phyloP scores from a whole-genome alignment of 1,139 yeast species.

The Ogataea hybrid region DNA sequence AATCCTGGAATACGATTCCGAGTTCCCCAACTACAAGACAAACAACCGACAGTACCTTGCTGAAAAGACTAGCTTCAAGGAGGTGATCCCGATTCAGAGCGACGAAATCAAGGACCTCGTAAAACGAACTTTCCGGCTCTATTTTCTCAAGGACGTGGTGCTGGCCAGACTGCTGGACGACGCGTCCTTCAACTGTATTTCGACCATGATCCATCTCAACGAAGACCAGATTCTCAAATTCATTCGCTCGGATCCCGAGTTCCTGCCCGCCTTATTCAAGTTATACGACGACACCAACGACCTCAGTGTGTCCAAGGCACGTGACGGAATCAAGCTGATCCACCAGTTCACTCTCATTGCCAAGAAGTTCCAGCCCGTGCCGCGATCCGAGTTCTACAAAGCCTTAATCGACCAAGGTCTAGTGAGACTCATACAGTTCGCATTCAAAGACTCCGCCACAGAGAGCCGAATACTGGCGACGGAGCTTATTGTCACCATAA shows the following conservation, averaged over 20 bases:
- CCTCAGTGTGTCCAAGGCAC: conserved; percentile 34
- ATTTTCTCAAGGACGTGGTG: conserved; percentile 82
- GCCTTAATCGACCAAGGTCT: conserved; percentile 67
- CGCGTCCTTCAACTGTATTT: conserved; percentile 61
- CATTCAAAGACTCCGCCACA: conserved; percentile 54
- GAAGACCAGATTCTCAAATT: conserved; percentile 70
- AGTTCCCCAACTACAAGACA: conserved; percentile 74
- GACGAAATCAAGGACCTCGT: conserved; percentile 52
- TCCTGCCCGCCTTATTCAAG: conserved; percentile 52
- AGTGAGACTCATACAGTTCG: conserved; percentile 67
- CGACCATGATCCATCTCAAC: conserved; percentile 63
- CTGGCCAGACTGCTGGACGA: conserved; percentile 82
- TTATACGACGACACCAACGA: conserved; percentile 39
- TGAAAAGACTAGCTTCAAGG: conserved; percentile 61
- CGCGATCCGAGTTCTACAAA: conserved; percentile 64
- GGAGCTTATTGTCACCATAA: conserved; percentile 74
- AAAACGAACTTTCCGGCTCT: conserved; percentile 71
- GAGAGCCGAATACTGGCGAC: conserved; percentile 70
- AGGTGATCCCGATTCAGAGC: conserved; percentile 64
- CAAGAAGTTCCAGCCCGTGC: conserved; percentile 62
- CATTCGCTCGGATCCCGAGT: conserved; percentile 53
- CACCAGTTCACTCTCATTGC: conserved; percentile 81
- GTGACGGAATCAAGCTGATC: conserved; percentile 75
- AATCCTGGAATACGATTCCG: conserved; percentile 90
- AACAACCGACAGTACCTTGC: conserved; percentile 67